Evolutionary conservation across 768 basidiomycete species (phyloP).

Genomic region (Suillus plorans): DNA sequence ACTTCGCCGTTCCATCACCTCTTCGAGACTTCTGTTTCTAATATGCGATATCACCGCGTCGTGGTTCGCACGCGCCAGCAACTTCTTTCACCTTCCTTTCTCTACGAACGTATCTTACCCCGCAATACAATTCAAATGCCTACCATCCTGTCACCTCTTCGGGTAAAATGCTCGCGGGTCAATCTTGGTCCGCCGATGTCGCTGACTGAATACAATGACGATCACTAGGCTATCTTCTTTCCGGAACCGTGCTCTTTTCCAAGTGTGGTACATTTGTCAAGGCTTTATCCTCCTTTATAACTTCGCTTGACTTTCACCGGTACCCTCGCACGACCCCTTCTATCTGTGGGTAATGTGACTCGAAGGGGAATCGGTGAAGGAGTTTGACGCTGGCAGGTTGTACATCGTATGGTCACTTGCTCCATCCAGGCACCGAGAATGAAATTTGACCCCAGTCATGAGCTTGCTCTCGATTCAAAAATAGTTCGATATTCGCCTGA

Average conservation of each 20-base stretch:
- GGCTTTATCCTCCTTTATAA: background rate
- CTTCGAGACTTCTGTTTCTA: slow-evolving; percentile 18
- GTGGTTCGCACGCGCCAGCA: slow-evolving; percentile 6
- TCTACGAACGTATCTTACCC: slow-evolving; percentile 1
- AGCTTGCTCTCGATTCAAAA: background rate
- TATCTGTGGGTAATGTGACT: background rate
- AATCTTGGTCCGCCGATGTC: background rate
- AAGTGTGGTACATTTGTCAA: background rate
- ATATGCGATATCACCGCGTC: slow-evolving; percentile 20
- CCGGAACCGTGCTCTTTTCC: background rate
- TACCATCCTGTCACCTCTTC: background rate
- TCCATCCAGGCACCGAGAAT: slow-evolving; percentile 8
- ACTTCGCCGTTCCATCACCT: slow-evolving; percentile 22
- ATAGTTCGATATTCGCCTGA: background rate
- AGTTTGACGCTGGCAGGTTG: background rate
- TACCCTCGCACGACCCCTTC: background rate
- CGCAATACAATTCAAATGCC: slow-evolving; percentile 3
- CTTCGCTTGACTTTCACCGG: background rate
- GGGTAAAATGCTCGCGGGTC: background rate
- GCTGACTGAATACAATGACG: background rate
- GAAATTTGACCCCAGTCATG: background rate
- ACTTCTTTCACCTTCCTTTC: slow-evolving; percentile 2
- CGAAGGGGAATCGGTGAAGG: background rate
- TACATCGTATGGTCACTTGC: background rate
- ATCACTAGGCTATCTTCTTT: background rate